These are phyloP conservation scores for Papiliotrema fonsecae DNA, from an alignment of 1,284 basidiomycete genomes.

Conservation along the genomic window DNA sequence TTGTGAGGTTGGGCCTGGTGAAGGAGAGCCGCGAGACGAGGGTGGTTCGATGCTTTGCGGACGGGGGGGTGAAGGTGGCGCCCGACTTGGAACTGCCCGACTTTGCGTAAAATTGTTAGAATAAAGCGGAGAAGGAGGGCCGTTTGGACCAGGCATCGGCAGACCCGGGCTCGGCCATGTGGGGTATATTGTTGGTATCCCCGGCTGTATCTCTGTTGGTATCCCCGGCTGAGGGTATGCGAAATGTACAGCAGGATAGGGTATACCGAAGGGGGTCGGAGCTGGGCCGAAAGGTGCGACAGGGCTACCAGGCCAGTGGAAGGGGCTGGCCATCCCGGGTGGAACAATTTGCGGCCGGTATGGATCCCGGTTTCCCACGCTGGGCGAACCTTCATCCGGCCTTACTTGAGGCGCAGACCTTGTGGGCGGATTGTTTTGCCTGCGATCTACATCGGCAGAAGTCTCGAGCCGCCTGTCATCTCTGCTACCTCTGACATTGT, in stretches of 20 bases:
- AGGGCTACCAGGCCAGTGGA: not conserved
- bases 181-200: too few relatives aligned
- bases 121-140: too few relatives aligned
- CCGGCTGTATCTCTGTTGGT: too few relatives aligned
- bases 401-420: not conserved
- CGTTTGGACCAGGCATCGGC: too few relatives aligned
- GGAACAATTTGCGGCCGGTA: not conserved
- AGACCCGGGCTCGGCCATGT: too few relatives aligned
- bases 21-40: constrained; percentile 1
- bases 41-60: constrained; percentile 7
- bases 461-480: too few relatives aligned
- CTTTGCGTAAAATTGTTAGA: too few relatives aligned
- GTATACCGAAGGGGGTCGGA: not conserved
- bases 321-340: not conserved
- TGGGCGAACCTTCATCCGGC: too few relatives aligned
- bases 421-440: too few relatives aligned
- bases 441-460: too few relatives aligned
- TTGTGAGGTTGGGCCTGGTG: not conserved
- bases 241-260: not conserved
- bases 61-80: constrained; percentile 5
- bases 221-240: not conserved
- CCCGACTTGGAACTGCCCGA: not conserved
- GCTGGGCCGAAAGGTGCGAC: not conserved
- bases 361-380: too few relatives aligned
- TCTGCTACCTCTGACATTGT: too few relatives aligned